Evolutionary conservation across 2,329 filamentous ascomycete genomes (phyloP), one percentile per base, ranked within the genome.

Genomic region (Elsinoe australis): DNA sequence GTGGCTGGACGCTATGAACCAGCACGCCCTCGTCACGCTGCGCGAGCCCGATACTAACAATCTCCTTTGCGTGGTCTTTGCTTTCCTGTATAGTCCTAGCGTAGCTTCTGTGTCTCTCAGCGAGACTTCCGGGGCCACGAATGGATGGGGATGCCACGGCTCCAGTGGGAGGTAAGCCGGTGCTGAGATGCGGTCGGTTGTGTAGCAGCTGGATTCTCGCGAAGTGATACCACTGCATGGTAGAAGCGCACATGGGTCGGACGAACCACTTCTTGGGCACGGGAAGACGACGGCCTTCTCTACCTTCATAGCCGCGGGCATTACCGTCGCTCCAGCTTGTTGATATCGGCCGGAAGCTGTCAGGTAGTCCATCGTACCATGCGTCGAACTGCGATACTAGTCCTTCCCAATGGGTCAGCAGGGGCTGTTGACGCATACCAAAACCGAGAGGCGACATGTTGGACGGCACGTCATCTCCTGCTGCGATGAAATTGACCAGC

Each of bases 221-320:
- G 67, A 83, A 82, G 56, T 83, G 76, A 54, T 80, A 82, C 51
- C 72, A 73, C 56, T 82, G 78, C 72, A 82, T 82, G 1, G 78
- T 78, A 2, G 79, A 78, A 0, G 76, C 78, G 61, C 79, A 83
- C 70, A 83, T 75, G 0, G 79, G 71, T 0, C 78, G 68, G 46
- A 73, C 72, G 59, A 80, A 82, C 78, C 80, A 83, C 9, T 80
- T 71, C 57, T 81, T 76, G 63, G 70, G 60, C 19, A 58, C 53
- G 26, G 29, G 49, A 26, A 7, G 21, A 29, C 44, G 15, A 28
- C 51, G 54, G n/a, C 58, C 56, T 3, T 47, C 9, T 29, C 45
- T 15, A 18, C 42, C 49, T 39, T 26, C 5, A 7, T 14, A n/a
- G 38, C 34, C 24, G 10, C 19, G 22, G 9, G 19, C 33, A 10